Percentiles rank a stretch among this genome's conserved stretches.
Conservation (phyloP, 208 protist genomes). For the Spongospora subterranea region DNA sequence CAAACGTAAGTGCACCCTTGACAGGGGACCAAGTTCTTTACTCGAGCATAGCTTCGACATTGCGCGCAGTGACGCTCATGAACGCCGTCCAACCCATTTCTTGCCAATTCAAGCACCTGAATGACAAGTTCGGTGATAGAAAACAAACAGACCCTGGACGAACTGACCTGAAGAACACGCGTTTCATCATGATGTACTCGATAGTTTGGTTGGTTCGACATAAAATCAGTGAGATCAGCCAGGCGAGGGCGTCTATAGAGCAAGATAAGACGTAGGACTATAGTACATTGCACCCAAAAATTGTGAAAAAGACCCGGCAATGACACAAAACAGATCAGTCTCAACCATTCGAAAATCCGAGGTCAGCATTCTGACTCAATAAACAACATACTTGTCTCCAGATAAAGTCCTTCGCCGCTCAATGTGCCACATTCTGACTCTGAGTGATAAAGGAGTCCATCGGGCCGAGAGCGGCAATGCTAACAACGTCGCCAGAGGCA, state of each 20-base stretch:
- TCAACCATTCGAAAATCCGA: too few relatives aligned
- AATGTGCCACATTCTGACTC: background rate
- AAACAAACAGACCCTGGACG: too few relatives aligned
- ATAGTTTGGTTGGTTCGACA: background rate
- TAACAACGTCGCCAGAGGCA: conserved; percentile 22
- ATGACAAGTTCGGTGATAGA: too few relatives aligned
- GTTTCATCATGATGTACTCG: conserved; percentile 43
- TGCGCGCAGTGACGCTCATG: conserved; percentile 23
- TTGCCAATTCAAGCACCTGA: conserved; percentile 33
- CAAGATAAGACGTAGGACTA: too few relatives aligned
- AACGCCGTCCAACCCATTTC: conserved; percentile 6
- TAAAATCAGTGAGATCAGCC: background rate
- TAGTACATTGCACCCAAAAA: too few relatives aligned
- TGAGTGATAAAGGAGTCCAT: conserved; percentile 5
- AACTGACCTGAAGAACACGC: conserved; percentile 6
- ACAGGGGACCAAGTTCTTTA: background rate
- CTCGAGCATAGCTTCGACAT: background rate
- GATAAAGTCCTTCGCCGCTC: conserved; percentile 18
- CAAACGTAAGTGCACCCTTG: conserved; percentile 29
- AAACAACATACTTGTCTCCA: background rate
- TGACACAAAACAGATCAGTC: too few relatives aligned
- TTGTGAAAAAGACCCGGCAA: too few relatives aligned
- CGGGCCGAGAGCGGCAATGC: background rate
- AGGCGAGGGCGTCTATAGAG: background rate
- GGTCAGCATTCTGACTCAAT: background rate